Base-by-base conservation (phyloP, 1,139 yeast species). In the Debaryomyces sp. region DNA sequence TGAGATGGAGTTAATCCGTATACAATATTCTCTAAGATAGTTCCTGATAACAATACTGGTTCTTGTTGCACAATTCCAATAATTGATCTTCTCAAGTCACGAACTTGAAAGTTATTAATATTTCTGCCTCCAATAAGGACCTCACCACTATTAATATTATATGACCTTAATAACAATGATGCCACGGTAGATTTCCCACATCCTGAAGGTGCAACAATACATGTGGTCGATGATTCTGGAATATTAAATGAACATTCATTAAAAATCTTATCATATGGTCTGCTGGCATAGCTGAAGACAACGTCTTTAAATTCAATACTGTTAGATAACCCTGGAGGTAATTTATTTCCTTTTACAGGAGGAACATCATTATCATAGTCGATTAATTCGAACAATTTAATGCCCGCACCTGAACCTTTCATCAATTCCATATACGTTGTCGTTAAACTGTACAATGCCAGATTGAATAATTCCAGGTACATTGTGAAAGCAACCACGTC, bases 121-220 rank as follows among this genome's bases (percentile, higher is more conserved):
- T 87, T 80, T 34, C 71, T 71, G 1, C 89, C 90, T 47, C 92
- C 96, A 45, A 91, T 74, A 3, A 73, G 64, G 35, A 91, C 82
- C 17, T 71, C 64, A 18, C 97, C 97, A 6, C 64, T 50, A 46
- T 70, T 68, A 1, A 77, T 64, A 49, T 81, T 77, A 64, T 90
- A 89, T 49, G 89, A 83, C 46, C 96, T 77, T 53, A 90, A 74
- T 21, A 91, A 67, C 43, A 91, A 68, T 6, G 90, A 82, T 1
- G 92, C 86, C 33, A 91, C 79, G 0, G 97, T 91, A 5, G 96
- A 87, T 62, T 91, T 91, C 17, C 97, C 97, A 49, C 95, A 85
- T 0, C 97, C 97, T 17, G 96, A 88, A 13, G 94, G 89, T 1
- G 97, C 97, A 13, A 90, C 97, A 47, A 91, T 78, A 61, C 97